Evolutionary conservation across 441 rosid species (phyloP).

Genomic region (Populus hybrid): DNA sequence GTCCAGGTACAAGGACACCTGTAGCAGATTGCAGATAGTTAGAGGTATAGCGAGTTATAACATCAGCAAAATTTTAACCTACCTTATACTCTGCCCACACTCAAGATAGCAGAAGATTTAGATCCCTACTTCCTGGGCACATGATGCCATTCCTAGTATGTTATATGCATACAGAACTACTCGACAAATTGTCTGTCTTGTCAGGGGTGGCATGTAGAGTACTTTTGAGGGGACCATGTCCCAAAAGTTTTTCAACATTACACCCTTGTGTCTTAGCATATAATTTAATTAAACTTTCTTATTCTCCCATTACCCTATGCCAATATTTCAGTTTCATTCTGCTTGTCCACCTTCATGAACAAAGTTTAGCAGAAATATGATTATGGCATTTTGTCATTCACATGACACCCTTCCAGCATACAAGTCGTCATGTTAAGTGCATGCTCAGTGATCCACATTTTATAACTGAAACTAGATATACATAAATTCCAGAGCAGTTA

Average conservation of each 20-base stretch:
- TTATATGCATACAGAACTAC: neutral
- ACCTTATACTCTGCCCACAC: neutral
- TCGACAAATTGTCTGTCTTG: neutral
- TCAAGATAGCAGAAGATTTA: neutral
- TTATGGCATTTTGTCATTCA: neutral
- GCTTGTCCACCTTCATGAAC: neutral
- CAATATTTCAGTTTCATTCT: neutral
- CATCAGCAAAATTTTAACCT: neutral
- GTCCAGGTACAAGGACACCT: slow-evolving; percentile 98
- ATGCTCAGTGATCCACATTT: neutral
- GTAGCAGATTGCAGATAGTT: slow-evolving; percentile 23
- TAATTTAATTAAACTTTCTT: neutral
- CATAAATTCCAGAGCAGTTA: slow-evolving; percentile 2
- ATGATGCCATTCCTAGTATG: neutral
- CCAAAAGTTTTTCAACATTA: neutral
- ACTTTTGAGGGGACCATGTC: neutral
- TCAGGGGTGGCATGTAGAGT: neutral
- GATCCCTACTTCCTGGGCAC: neutral
- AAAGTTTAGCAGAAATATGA: neutral
- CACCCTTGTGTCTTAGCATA: neutral
- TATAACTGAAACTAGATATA: neutral
- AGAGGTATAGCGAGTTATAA: neutral
- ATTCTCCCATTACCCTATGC: neutral
- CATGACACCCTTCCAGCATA: neutral
- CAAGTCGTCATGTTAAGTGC: neutral